Evolutionary conservation across 495 filamentous ascomycete species (phyloP).

Genomic region (Peziza echinospora): DNA sequence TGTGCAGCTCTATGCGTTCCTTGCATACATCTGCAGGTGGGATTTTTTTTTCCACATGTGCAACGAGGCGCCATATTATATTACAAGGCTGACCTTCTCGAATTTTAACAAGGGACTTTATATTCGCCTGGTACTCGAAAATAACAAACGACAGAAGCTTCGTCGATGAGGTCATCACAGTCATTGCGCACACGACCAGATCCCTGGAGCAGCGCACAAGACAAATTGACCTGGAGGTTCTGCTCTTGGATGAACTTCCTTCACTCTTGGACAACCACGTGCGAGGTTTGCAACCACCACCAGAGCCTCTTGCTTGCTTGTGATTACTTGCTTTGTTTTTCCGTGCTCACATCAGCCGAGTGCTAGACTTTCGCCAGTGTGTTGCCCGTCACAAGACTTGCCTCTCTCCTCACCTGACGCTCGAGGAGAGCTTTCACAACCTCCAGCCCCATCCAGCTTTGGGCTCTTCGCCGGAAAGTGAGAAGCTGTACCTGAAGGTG

Average conservation of each 20-base stretch:
- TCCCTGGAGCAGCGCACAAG: slow-evolving; percentile 67
- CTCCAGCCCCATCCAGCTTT: slow-evolving; percentile 16
- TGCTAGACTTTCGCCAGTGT: slow-evolving; percentile 21
- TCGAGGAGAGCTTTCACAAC: slow-evolving; percentile 12
- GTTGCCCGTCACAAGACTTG: slow-evolving; percentile 4
- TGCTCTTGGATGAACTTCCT: slow-evolving; percentile 77
- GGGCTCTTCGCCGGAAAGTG: neutral
- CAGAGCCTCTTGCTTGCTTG: too few species aligned
- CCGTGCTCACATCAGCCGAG: slow-evolving; percentile 2
- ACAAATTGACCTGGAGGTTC: slow-evolving; percentile 42
- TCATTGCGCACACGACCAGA: slow-evolving; percentile 75
- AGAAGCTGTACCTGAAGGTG: slow-evolving; percentile 10
- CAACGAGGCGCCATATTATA: neutral
- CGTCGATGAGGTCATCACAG: slow-evolving; percentile 62
- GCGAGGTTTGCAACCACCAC: slow-evolving; percentile 31
- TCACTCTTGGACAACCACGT: slow-evolving; percentile 62
- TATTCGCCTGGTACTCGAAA: slow-evolving; percentile 77
- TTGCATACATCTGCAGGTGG: slow-evolving; percentile 56
- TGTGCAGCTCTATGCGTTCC: slow-evolving; percentile 71
- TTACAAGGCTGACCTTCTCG: too few species aligned
- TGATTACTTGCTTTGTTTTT: too few species aligned
- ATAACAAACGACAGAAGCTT: slow-evolving; percentile 79
- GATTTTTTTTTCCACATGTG: neutral
- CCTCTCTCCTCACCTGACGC: slow-evolving; percentile 6
- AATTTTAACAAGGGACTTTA: too few species aligned